Base-by-base conservation (phyloP, 495 filamentous ascomycete species). In the Penicillium egyptiacum region DNA sequence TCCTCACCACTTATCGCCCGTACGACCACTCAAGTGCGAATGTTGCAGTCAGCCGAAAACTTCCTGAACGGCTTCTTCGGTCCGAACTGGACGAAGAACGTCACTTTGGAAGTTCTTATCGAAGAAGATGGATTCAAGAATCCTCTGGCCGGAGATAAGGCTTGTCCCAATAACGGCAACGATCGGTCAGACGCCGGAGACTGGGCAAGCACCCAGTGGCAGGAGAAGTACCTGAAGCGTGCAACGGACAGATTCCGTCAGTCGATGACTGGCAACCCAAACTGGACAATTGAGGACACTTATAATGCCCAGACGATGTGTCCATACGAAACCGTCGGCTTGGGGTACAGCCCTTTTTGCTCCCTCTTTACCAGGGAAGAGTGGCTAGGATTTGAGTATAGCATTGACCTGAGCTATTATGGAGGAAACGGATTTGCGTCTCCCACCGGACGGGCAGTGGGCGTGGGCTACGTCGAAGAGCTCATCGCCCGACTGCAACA, bases 401-500 rank as follows among this genome's bases (percentile, higher is more conserved):
- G 76, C 26, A 66, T 79, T 41, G 84, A 85, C 55, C 72, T 87
- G 28, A 59, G 61, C n/a, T 88, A 86, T 64, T 71, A 75, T 35
- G 79, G 81, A n/a, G 67, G 75, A 42, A 67, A 70, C 17, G 79
- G 73, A 37, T 85, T 85, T 61, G 75, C 77, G 10, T 80, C 78
- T 14, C 78, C 82, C 1, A 76, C 77, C 11, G 81, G 82, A 23
- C 74, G 84, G 8, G 86, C 84, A 10, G 72, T 82, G 28, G 84
- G 83, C 12, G 77, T 84, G 52, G 78, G 79, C 43, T 87, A 79
- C 59, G 81, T 85, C n/a, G 70, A 85, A 59, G 84, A 87, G 66
- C 74, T 84, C 51, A 56, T 85, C 1, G 83, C 82, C 9, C 75
- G 84, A 7, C 70, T 86, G 16, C 62, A 77, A 50, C 77, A 83